Evolutionary conservation across 768 basidiomycete species (phyloP), one percentile per base, ranked within the genome.

Genomic region (Clitopilus hobsonii): DNA sequence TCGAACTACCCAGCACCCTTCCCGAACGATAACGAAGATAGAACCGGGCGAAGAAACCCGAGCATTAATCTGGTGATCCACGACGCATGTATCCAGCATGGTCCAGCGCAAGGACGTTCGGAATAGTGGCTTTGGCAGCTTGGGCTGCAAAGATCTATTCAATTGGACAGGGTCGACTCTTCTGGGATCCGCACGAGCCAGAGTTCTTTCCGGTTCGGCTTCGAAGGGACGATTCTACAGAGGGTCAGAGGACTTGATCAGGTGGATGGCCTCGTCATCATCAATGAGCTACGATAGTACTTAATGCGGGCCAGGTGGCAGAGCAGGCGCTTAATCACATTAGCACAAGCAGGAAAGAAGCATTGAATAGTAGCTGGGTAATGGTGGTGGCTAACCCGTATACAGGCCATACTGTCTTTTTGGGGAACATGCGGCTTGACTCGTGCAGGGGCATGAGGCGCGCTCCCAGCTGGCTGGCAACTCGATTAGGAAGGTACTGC

Each of bases 61-160:
- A 36, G 41, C 41, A 45, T 20, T 20, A 45, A 45, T 45, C 30
- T 32, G 18, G 41, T 16, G 41, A 45, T 45, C 41, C 3, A 20
- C 41, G 4, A 18, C 41, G 8, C 41, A 45, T 45, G 41, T 45
- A 45, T 23, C 41, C 41, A 45, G 41, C 41, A 45, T 45, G 41
- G 41, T 45, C 22, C 41, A 45, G 41, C 2, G 41, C 22, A 45
- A 45, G 41, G 41, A 45, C 22, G 16, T 45, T 45, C 41, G 41
- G 41, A 45, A 45, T 45, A 45, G 41, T 45, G 41, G 41, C 41
- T 45, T 18, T 45, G 41, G 41, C 41, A 23, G 41, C 41, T 45
- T 20, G 32, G 32, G 32, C 32, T 36, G 32, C 32, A 36, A 36
- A 36, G 32, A 36, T 36, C 32, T 14, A 36, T 36, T 36, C 32